Conservation (phyloP, 192 early-diverging fungal genomes). For the Chytriomyces confervae region DNA sequence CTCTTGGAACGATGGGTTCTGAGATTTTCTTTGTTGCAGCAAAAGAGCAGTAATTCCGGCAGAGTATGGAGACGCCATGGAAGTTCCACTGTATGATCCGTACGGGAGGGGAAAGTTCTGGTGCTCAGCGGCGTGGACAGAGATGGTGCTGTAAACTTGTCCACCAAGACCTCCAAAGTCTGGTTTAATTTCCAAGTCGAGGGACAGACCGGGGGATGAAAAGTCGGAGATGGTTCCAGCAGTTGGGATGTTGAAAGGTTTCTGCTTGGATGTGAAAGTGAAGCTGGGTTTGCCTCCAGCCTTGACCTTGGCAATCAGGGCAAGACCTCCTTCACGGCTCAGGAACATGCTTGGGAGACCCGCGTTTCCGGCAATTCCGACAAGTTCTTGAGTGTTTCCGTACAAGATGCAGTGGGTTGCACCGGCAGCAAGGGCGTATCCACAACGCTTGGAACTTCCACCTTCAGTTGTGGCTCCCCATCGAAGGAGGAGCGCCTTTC, state of each 20-base stretch:
- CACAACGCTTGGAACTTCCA: conserved; percentile 31
- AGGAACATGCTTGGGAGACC: conserved; percentile 25
- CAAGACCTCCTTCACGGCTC: conserved; percentile 14
- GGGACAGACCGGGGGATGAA: conserved; percentile 75
- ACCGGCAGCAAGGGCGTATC: conserved; percentile 22
- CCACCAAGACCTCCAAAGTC: conserved; percentile 52
- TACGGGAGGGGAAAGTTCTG: conserved; percentile 19
- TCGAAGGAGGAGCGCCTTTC: conserved; percentile 44
- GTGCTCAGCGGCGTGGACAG: conserved; percentile 13
- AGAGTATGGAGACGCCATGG: conserved; percentile 81
- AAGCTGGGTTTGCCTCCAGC: conserved; percentile 41
- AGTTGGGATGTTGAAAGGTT: conserved; percentile 49
- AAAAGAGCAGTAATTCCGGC: conserved; percentile 75
- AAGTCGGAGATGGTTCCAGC: conserved; percentile 73
- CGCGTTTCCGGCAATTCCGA: conserved; percentile 24
- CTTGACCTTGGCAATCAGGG: conserved; percentile 35
- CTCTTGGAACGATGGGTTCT: conserved; percentile 29
- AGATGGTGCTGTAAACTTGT: conserved; percentile 40
- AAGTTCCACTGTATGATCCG: conserved; percentile 65
- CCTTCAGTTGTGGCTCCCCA: conserved; percentile 28
- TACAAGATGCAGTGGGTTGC: conserved; percentile 47
- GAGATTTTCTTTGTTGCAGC: conserved; percentile 49
- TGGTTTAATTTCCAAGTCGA: conserved; percentile 69
- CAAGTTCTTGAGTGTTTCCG: conserved; percentile 23
- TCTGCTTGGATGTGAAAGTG: conserved; percentile 54